These are phyloP conservation scores for Fusarium xyrophilum DNA, from an alignment of 2,329 filamentous ascomycete genomes.

Conservation along the genomic window DNA sequence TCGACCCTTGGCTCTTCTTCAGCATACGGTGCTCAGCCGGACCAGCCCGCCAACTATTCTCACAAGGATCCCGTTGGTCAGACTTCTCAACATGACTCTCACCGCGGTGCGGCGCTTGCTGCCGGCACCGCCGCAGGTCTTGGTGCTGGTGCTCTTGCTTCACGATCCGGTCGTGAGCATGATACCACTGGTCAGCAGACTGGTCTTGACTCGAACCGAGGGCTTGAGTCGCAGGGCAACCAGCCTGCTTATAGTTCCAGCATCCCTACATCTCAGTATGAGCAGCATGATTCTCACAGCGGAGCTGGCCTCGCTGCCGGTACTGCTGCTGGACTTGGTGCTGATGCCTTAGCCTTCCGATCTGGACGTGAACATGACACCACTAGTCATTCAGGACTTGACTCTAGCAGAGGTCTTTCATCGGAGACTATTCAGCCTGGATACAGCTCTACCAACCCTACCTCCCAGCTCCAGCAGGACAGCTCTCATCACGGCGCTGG, in stretches of 20 bases:
- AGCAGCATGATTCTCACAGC: slow-evolving; percentile 1
- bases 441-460: neutral
- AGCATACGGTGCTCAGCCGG: neutral
- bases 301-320: neutral
- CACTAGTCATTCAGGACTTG: neutral
- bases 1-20: neutral
- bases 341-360: neutral
- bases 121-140: slow-evolving; percentile 2
- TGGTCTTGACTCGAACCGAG: neutral
- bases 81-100: slow-evolving; percentile 2
- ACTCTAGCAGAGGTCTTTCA: neutral
- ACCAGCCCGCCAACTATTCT: slow-evolving; percentile 1
- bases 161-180: neutral
- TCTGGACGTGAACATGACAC: neutral
- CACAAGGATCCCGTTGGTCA: slow-evolving; percentile 1
- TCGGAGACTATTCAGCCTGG: neutral
- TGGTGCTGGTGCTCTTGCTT: neutral
- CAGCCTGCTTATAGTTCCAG: neutral
- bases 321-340: neutral
- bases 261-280: neutral
- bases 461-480: neutral
- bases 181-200: neutral
- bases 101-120: neutral
- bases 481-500: neutral
- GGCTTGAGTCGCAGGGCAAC: neutral